Percentiles rank a stretch among this genome's conserved stretches.
phyloP scores from a whole-genome alignment of 2,329 filamentous ascomycete genomes.

The Diaporthe sp. region DNA sequence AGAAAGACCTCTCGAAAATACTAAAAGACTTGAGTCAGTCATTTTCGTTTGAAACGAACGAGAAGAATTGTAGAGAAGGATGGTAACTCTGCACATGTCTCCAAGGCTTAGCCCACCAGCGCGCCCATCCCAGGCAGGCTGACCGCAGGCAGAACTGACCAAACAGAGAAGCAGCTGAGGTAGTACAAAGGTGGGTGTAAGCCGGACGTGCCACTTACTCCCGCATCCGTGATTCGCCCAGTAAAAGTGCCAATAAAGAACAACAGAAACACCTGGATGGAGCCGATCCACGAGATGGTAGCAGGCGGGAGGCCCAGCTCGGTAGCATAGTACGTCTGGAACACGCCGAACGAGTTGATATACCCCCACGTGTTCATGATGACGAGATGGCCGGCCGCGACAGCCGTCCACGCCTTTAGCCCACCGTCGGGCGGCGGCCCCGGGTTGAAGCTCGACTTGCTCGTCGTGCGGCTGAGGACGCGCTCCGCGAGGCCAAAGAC shows the following conservation, averaged over 20 bases:
- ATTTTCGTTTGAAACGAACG: rapidly evolving
- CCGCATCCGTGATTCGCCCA: slow-evolving; percentile 66
- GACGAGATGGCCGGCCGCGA: slow-evolving; percentile 57
- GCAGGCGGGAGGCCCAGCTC: slow-evolving; percentile 55
- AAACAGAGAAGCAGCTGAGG: not conserved
- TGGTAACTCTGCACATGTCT: not conserved
- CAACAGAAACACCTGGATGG: slow-evolving; percentile 65
- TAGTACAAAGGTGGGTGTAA: not conserved
- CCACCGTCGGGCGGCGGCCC: slow-evolving; percentile 66
- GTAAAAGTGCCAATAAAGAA: slow-evolving; percentile 68
- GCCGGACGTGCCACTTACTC: slow-evolving; percentile 41
- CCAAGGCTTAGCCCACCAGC: not conserved
- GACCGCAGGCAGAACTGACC: not conserved
- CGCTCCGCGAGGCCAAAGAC: slow-evolving; percentile 49
- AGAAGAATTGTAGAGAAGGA: not conserved
- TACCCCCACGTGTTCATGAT: slow-evolving; percentile 68
- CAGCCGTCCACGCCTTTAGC: slow-evolving; percentile 58
- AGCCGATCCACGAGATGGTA: slow-evolving; percentile 67
- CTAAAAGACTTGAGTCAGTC: not conserved
- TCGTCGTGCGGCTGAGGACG: slow-evolving; percentile 56
- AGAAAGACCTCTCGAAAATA: slow-evolving; percentile 60
- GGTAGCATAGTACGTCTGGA: slow-evolving; percentile 65
- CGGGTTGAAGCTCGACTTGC: slow-evolving; percentile 54
- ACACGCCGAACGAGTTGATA: slow-evolving; percentile 68
- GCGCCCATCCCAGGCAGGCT: not conserved